These are phyloP conservation scores for Fusarium zealandicum DNA, from an alignment of 2,329 filamentous ascomycete species.

Conservation along the genomic window DNA sequence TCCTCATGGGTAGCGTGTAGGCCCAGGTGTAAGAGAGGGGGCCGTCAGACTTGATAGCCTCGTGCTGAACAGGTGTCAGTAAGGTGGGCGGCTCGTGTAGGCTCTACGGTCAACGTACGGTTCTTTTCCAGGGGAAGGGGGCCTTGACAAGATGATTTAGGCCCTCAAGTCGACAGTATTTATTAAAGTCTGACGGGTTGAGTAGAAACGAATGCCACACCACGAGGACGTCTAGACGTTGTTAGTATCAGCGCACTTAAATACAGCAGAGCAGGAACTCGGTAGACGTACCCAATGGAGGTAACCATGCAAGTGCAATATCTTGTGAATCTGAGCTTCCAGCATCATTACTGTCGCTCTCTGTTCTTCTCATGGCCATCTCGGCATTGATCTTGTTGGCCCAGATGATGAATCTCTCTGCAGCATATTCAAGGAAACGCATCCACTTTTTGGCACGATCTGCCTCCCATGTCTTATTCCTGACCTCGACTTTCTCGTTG, in stretches of 20 bases:
- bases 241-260: not conserved
- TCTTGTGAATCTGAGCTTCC: conserved; percentile 1
- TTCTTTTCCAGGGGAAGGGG: conserved; percentile 26
- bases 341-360: not conserved
- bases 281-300: conserved; percentile 22
- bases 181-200: conserved; percentile 23
- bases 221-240: conserved; percentile 25
- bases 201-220: conserved; percentile 34
- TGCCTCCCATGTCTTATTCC: conserved; percentile 12
- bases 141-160: conserved; percentile 10
- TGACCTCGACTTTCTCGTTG: conserved; percentile 14
- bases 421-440: conserved; percentile 35
- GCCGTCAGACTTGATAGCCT: conserved; percentile 23
- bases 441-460: conserved; percentile 29
- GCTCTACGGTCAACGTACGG: conserved; percentile 2
- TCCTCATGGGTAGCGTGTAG: not conserved
- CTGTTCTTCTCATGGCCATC: not conserved
- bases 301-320: conserved; percentile 13
- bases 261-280: rapidly evolving
- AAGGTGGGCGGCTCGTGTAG: too few relatives aligned
- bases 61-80: conserved; percentile 19
- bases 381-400: conserved; percentile 11
- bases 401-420: conserved; percentile 35
- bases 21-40: conserved; percentile 18
- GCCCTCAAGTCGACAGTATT: conserved; percentile 6